Conservation (phyloP, 2,329 filamentous ascomycete species). For the Daldinia sp. region DNA sequence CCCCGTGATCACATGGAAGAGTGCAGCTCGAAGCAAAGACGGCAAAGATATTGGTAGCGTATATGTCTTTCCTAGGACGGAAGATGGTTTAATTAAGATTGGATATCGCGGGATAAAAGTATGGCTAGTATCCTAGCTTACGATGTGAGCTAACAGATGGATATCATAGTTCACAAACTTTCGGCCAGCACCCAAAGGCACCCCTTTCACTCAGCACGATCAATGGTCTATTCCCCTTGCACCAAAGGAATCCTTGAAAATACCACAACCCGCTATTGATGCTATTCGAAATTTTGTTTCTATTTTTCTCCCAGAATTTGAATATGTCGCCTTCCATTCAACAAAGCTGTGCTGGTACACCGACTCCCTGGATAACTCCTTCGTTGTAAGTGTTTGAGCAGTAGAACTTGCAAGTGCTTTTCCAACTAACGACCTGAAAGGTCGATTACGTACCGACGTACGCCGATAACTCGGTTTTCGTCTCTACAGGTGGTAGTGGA, state of each 20-base stretch:
- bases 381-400: background rate
- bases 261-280: background rate
- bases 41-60: constrained; percentile 10
- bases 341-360: constrained; percentile 14
- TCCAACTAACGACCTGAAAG: background rate
- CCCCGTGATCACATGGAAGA: constrained; percentile 13
- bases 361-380: constrained; percentile 8
- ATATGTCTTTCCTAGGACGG: constrained; percentile 5
- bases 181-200: constrained; percentile 4
- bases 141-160: background rate
- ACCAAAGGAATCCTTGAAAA: background rate
- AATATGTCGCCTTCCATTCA: background rate
- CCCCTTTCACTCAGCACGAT: constrained; percentile 1
- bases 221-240: constrained; percentile 5
- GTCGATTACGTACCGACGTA: constrained; percentile 10
- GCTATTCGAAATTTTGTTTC: constrained; percentile 2
- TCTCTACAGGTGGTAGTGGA: constrained; percentile 5
- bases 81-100: constrained; percentile 4
- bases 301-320: constrained; percentile 5
- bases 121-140: background rate
- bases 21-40: background rate
- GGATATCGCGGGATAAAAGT: constrained; percentile 12
- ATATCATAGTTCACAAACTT: constrained; percentile 11
- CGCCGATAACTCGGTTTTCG: background rate
- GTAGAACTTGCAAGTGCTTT: too few relatives aligned